Base-by-base conservation (phyloP, 2,329 filamentous ascomycete genomes). In the Hymenoscyphus fructigenus region DNA sequence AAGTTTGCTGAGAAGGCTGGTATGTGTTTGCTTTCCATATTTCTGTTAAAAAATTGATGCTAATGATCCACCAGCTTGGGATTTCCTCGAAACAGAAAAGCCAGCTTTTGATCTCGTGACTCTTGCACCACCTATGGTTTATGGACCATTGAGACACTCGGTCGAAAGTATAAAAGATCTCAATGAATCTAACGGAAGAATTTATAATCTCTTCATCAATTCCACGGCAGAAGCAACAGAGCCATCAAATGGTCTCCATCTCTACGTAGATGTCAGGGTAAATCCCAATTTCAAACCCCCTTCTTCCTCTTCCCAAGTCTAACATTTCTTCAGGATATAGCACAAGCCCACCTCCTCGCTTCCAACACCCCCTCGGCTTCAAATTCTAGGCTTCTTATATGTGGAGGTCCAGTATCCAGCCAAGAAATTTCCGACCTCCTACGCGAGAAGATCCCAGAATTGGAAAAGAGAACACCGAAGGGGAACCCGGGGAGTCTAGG, bases 101-200 rank as follows among this genome's bases (percentile, higher is more conserved):
- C 83, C 85, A 0, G 79, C 77, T 62, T 90, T 90, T 70, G 81
- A 84, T 63, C 74, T 90, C 57, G 79, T 83, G 5, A 84, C 83
- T 6, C 83, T 90, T 68, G 85, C 85, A 71, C 84, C 84, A 65
- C 85, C 86, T 0, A 80, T 85, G 68, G 84, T 87, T 0, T 83
- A 88, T 63, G 88, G 88, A 0, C 87, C 87, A 0, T 14, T 63
- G 5, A 82, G 85, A 62, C 83, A 88, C 69, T 85, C 85, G 67
- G 80, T 91, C 2, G 81, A 85, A 65, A 82, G 79, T 23, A 79
- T 90, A 1, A 83, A 85, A 20, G 79, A 78, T 3, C 78, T 92
- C 68, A 92, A 92, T 77, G 89, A 88, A 1, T 90, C 88, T 10
- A 92, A 91, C 74, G 82, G 86, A 69, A 76, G 78, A 71, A 79